A percentile compares a stretch with the other conserved stretches of the same genome.
These are phyloP conservation scores for Chaetomium sp. DNA, from an alignment of 2,329 filamentous ascomycete genomes.

Conservation along the genomic window DNA sequence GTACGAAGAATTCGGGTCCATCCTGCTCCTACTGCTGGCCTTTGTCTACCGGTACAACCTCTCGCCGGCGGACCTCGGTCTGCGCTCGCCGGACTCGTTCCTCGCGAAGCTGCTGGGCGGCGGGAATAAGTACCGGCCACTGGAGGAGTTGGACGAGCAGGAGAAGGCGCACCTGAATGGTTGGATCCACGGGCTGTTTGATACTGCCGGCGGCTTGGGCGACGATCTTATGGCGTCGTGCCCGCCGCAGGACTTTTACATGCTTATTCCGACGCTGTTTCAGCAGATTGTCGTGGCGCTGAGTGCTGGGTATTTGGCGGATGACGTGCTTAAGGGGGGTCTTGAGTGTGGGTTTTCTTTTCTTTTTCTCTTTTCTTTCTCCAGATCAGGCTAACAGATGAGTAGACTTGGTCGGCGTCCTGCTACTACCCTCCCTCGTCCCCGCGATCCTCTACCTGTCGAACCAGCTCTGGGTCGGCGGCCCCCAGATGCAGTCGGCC, in stretches of 20 bases:
- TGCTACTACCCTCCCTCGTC: constrained; percentile 71
- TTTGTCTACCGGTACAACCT: constrained; percentile 72
- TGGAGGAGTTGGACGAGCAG: constrained; percentile 55
- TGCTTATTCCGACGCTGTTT: constrained; percentile 70
- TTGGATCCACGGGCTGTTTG: constrained; percentile 74
- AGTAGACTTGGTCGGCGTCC: constrained; percentile 68
- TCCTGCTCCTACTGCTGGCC: constrained; percentile 65
- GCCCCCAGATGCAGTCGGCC: constrained; percentile 56
- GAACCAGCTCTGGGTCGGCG: constrained; percentile 61
- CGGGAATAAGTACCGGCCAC: constrained; percentile 49
- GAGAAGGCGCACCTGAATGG: constrained; percentile 61
- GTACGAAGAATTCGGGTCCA: constrained; percentile 78
- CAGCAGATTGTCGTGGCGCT: constrained; percentile 67
- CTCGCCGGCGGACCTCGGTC: constrained; percentile 56
- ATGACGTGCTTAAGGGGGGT: constrained; percentile 66
- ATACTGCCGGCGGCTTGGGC: constrained; percentile 62
- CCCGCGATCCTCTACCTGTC: constrained; percentile 66
- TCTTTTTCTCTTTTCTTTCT: not conserved
- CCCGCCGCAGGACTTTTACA: constrained; percentile 74
- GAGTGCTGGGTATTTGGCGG: constrained; percentile 55
- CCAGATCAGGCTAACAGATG: constrained; percentile 13
- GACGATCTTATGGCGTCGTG: constrained; percentile 79
- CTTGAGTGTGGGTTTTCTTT: constrained; percentile 58
- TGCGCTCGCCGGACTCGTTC: constrained; percentile 55
- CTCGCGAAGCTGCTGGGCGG: constrained; percentile 59